Percentiles rank a stretch among this genome's conserved stretches.
phyloP scores from a whole-genome alignment of 257 asterid genomes.

The Solanum phureja region DNA sequence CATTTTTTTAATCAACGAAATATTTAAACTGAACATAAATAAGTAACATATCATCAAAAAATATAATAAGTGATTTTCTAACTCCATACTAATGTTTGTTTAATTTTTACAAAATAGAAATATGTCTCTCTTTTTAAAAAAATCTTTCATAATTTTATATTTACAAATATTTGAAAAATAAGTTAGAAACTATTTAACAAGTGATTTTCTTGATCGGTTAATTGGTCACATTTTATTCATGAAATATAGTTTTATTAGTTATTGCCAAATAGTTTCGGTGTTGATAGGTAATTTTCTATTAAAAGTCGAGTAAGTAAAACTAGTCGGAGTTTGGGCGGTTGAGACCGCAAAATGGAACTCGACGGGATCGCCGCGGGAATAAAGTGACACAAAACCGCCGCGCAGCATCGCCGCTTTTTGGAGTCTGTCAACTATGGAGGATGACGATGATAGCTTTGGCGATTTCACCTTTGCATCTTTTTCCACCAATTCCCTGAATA shows the following conservation, averaged over 20 bases:
- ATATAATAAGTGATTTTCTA: background rate
- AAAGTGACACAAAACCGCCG: background rate
- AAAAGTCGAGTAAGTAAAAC: background rate
- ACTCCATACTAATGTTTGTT: background rate
- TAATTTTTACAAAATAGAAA: background rate
- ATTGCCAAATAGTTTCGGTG: background rate
- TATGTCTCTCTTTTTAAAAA: too few species aligned
- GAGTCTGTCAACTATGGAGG: conserved; percentile 29
- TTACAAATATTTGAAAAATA: background rate
- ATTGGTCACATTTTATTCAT: too few species aligned
- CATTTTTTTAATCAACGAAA: background rate
- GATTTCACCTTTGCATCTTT: conserved; percentile 58
- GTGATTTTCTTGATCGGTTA: too few species aligned
- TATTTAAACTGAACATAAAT: background rate
- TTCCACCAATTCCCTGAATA: conserved; percentile 14
- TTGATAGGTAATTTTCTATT: background rate
- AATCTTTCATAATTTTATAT: background rate
- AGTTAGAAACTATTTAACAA: background rate
- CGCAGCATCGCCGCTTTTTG: background rate
- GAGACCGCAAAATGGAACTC: background rate
- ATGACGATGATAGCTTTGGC: conserved; percentile 60
- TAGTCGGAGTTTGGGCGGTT: background rate
- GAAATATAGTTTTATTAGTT: background rate
- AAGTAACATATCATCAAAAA: background rate
- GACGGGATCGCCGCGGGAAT: background rate